These are phyloP conservation scores for Ustilago shanxiensis DNA, from an alignment of 1,284 basidiomycete species.

Conservation along the genomic window DNA sequence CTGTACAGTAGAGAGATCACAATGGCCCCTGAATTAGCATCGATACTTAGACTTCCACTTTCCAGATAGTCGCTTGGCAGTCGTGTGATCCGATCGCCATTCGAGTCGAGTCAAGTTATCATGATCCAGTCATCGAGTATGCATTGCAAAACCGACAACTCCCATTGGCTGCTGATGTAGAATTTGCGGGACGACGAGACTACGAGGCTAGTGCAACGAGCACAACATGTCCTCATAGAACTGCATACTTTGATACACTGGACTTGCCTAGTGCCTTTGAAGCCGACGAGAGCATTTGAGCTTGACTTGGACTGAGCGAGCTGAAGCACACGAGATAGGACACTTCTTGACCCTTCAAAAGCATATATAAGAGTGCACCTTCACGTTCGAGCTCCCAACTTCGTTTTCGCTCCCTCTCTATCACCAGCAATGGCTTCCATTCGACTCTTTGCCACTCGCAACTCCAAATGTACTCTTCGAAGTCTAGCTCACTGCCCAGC, in stretches of 20 bases:
- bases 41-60: not conserved
- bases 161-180: no score
- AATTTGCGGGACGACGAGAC: no score
- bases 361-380: not conserved
- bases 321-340: no score
- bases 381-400: not conserved
- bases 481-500: not conserved
- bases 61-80: not conserved
- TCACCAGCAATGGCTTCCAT: conserved; percentile 15
- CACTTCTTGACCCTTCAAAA: not conserved
- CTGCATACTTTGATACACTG: no score
- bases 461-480: conserved; percentile 1
- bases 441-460: conserved; percentile 15
- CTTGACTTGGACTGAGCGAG: no score
- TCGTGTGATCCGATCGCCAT: not conserved
- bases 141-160: no score
- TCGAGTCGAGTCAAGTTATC: conserved; percentile 7
- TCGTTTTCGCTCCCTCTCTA: not conserved
- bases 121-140: no score
- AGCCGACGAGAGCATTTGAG: no score
- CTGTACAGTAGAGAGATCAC: no score
- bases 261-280: no score
- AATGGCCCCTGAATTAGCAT: not conserved
- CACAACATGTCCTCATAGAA: no score
- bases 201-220: no score